These are phyloP conservation scores for Cladosporium sp. DNA, from an alignment of 2,329 filamentous ascomycete species.

Conservation along the genomic window DNA sequence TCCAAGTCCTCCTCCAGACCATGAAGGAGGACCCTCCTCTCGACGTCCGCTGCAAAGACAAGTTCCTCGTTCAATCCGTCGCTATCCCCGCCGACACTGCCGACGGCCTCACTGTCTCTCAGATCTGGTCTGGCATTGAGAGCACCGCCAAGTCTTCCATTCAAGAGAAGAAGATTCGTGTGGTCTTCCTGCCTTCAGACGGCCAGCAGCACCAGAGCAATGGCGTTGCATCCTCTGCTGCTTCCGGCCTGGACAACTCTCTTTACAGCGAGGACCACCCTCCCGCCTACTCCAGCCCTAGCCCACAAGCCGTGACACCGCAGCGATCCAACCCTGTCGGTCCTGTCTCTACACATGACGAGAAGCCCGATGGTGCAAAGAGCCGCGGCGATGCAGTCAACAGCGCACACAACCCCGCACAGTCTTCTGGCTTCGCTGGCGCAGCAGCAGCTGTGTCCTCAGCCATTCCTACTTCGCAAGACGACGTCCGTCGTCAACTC, in stretches of 20 bases:
- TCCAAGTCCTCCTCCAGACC: constrained; percentile 94
- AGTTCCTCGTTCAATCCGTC: constrained; percentile 94
- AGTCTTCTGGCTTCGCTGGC: constrained; percentile 44
- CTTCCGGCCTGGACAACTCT: constrained; percentile 11
- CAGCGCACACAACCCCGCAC: constrained; percentile 42
- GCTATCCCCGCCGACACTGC: constrained; percentile 74
- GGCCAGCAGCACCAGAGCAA: constrained; percentile 38
- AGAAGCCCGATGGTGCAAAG: constrained; percentile 43
- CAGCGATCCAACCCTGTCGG: constrained; percentile 41
- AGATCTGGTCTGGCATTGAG: constrained; percentile 77
- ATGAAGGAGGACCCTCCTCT: constrained; percentile 92
- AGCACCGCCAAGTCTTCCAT: constrained; percentile 73
- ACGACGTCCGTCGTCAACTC: constrained; percentile 72
- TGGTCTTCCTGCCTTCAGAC: constrained; percentile 73
- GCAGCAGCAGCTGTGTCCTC: constrained; percentile 47
- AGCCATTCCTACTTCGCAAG: constrained; percentile 49
- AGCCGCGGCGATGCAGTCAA: constrained; percentile 42
- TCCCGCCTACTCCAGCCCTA: constrained; percentile 58
- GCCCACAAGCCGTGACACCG: constrained; percentile 48
- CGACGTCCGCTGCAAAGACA: constrained; percentile 91
- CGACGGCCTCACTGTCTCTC: constrained; percentile 75
- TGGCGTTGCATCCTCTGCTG: constrained; percentile 27
- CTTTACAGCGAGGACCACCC: constrained; percentile 43
- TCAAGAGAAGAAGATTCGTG: constrained; percentile 93
- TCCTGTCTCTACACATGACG: constrained; percentile 41